These are phyloP conservation scores for Nyssa sinensis DNA, from an alignment of 148 eudicot genomes.

Conservation along the genomic window DNA sequence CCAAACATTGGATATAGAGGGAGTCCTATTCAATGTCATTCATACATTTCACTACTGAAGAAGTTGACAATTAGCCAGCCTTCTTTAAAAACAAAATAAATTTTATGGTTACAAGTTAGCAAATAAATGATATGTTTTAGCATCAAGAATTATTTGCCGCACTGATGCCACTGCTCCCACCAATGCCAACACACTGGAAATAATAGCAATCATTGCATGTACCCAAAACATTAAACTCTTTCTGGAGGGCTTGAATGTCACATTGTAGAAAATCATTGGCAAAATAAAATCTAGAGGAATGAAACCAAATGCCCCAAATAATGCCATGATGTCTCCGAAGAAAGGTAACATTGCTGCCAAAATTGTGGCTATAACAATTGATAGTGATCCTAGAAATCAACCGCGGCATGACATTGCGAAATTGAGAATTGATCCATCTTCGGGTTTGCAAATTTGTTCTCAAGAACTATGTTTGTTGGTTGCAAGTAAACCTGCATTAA, in stretches of 20 bases:
- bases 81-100: no score
- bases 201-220: conserved; percentile 39
- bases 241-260: conserved; percentile 65
- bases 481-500: conserved; percentile 58
- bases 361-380: conserved; percentile 45
- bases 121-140: conserved; percentile 46
- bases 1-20: no score
- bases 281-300: conserved; percentile 75
- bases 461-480: conserved; percentile 63
- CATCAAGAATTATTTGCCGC: conserved; percentile 65
- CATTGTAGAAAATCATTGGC: conserved; percentile 70
- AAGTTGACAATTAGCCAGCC: no score
- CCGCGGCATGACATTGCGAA: conserved; percentile 59
- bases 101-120: conserved; percentile 42
- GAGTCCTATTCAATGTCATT: no score
- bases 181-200: conserved; percentile 41
- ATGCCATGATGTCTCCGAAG: conserved; percentile 76
- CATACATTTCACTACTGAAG: no score
- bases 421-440: conserved; percentile 37
- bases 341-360: conserved; percentile 81
- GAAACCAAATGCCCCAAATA: conserved; percentile 71
- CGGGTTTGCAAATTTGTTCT: conserved; percentile 51
- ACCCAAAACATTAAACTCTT: conserved; percentile 47
- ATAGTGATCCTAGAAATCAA: conserved; percentile 52
- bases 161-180: conserved; percentile 65